These are phyloP conservation scores for Magnolia changhungtana DNA, from an alignment of 164 flowering plant species.

Conservation along the genomic window DNA sequence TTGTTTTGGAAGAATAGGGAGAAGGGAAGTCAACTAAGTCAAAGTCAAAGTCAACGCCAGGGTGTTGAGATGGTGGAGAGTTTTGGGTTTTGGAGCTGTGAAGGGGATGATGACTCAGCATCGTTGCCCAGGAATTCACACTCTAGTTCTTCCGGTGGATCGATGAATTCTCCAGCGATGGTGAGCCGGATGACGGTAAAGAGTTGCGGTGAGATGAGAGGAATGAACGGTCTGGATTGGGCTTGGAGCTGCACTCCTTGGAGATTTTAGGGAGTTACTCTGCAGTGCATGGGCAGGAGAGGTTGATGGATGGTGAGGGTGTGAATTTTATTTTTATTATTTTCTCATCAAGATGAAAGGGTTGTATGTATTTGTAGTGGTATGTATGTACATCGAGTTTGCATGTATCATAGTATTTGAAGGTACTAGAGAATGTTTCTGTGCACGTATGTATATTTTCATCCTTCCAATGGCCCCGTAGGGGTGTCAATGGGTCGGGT, in stretches of 20 bases:
- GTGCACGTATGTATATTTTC: too few relatives aligned
- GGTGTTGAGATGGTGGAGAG: conserved; percentile 1
- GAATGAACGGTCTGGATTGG: not conserved
- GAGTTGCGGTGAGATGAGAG: not conserved
- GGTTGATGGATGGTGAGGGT: not conserved
- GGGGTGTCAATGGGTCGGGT: too few relatives aligned
- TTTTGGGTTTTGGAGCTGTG: not conserved
- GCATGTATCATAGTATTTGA: too few relatives aligned
- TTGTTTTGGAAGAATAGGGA: conserved; percentile 2
- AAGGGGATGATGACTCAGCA: not conserved
- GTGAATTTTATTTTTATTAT: not conserved
- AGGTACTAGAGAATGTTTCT: too few relatives aligned
- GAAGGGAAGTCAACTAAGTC: not conserved
- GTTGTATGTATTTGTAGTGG: too few relatives aligned
- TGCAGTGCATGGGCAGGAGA: not conserved
- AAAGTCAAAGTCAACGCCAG: not conserved
- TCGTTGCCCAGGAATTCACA: not conserved
- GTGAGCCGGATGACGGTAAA: not conserved
- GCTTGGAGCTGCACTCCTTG: not conserved
- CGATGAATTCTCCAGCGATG: not conserved
- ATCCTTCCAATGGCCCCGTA: too few relatives aligned
- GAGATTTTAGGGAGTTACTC: not conserved
- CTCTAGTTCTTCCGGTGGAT: not conserved
- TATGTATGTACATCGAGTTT: too few relatives aligned
- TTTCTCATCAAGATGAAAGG: not conserved